Base-by-base conservation (phyloP, 225 moss, liverwort and hornwort genomes). In the Rhytidiadelphus loreus region DNA sequence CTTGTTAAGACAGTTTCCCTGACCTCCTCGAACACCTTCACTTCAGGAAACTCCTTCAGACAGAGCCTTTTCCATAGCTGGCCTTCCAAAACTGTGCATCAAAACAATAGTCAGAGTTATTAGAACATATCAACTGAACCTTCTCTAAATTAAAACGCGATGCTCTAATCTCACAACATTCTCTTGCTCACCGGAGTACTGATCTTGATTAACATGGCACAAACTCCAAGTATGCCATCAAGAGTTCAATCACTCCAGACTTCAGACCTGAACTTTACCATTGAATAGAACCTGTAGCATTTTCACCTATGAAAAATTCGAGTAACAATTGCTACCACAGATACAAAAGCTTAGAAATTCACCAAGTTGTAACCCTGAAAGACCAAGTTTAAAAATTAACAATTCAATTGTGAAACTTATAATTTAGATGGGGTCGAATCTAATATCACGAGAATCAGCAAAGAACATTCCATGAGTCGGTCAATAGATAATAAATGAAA, bases 11-110 rank as follows among this genome's bases (percentile, higher is more conserved):
- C 89, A 57, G 84, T 89, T 87, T 95, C 95, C 32, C 87, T 74
- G 28, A 95, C 94, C 76, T 93, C 92, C 57, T 92, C 87, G 71
- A 95, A 95, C 24, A 82, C 64, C 56, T 83, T 90, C 91, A 96
- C 88, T 85, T 96, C 96, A 20, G 96, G 90, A 82, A 93, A 96
- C 80, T 93, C 94, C 79, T 91, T 91, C 71, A 91, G 35, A 88
- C 96, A 96, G 64, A 96, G 89, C 29, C 85, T 72, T 79, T 92
- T 96, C 96, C 96, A 96, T 50, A 96, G 91, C 88, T 92, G 95
- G 32, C 93, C 96, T 86, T 95, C 95, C 62, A 80, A 78, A 50
- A 96, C 96, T 96, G 95, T 43, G 37, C 66, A 73, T 59, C 30
- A 25, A 29, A 60, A 74, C 66, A 89, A 53, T 22, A n/a, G 60